These are phyloP conservation scores for Apiotrichum akiyoshidainum DNA, from an alignment of 1,284 basidiomycete species.

Conservation along the genomic window DNA sequence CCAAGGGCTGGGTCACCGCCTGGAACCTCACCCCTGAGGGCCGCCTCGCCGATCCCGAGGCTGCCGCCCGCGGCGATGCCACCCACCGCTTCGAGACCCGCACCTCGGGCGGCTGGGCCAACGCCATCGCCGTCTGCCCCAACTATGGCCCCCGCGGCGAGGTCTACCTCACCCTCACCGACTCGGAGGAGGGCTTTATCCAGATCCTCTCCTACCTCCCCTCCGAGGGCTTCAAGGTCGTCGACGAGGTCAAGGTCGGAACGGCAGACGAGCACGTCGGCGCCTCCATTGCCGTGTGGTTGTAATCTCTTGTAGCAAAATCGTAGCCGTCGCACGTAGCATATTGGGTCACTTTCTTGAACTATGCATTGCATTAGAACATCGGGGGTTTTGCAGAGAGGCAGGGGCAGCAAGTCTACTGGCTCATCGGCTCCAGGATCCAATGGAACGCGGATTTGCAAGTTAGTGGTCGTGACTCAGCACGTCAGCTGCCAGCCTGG, in stretches of 20 bases:
- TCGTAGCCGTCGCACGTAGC: background rate
- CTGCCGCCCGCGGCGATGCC: constrained; percentile 10
- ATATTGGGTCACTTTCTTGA: too few relatives aligned
- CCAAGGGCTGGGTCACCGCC: constrained; percentile 46
- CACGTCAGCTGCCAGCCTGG: too few relatives aligned
- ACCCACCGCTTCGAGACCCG: constrained; percentile 39
- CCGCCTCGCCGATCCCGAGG: constrained; percentile 1
- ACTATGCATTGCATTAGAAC: background rate
- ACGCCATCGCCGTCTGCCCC: constrained; percentile 49
- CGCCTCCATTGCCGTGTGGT: constrained; percentile 6
- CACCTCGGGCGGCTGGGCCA: constrained; percentile 52
- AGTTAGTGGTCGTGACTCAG: too few relatives aligned
- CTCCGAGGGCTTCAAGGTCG: constrained; percentile 26
- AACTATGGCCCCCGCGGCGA: constrained; percentile 19
- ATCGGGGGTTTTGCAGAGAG: too few relatives aligned
- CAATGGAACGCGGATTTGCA: too few relatives aligned
- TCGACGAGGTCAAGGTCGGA: constrained; percentile 17
- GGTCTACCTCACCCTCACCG: constrained; percentile 45
- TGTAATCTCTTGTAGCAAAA: constrained; percentile 1
- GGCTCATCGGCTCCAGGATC: too few relatives aligned
- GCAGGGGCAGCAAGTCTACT: too few relatives aligned
- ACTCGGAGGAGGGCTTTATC: constrained; percentile 46
- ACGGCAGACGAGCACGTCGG: constrained; percentile 12
- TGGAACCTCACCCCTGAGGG: constrained; percentile 36
- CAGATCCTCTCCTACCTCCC: constrained; percentile 37